Percentiles rank a stretch among this genome's conserved stretches.
phyloP scores from a whole-genome alignment of 495 filamentous ascomycete species.

The Penicillium diatomitis region DNA sequence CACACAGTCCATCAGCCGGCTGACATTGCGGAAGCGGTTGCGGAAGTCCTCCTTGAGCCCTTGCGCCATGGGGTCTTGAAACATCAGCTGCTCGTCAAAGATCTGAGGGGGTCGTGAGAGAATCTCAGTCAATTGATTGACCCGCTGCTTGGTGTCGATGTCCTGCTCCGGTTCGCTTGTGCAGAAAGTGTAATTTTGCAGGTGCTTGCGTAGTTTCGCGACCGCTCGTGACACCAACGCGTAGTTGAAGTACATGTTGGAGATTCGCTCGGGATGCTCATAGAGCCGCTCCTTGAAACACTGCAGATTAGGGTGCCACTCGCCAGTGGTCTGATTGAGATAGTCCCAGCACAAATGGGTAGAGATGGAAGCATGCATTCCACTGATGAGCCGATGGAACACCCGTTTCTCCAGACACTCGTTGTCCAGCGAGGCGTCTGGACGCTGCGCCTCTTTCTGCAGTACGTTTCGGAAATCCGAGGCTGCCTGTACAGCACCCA shows the following conservation, averaged over 20 bases:
- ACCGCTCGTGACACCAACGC: conserved; percentile 84
- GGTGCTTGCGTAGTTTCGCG: conserved; percentile 78
- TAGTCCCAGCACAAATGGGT: conserved; percentile 96
- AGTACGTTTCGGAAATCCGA: conserved; percentile 78
- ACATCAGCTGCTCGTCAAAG: conserved; percentile 94
- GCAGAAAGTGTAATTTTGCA: conserved; percentile 84
- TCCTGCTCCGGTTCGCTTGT: conserved; percentile 77
- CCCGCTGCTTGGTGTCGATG: conserved; percentile 63
- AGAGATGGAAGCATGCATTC: conserved; percentile 96
- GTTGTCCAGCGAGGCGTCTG: conserved; percentile 64
- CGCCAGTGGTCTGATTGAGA: conserved; percentile 85
- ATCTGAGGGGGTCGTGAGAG: conserved; percentile 63
- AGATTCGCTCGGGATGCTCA: conserved; percentile 77
- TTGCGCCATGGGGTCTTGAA: conserved; percentile 53
- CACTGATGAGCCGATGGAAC: conserved; percentile 87
- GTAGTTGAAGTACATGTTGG: conserved; percentile 99
- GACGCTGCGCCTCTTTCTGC: conserved; percentile 59
- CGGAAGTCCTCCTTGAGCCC: conserved; percentile 95
- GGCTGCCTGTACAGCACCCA: conserved; percentile 47
- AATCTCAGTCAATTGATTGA: conserved; percentile 58
- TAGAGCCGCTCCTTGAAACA: conserved; percentile 85
- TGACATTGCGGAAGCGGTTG: conserved; percentile 93
- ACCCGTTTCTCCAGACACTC: conserved; percentile 96
- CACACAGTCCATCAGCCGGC: conserved; percentile 95
- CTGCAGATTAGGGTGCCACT: conserved; percentile 85